These are phyloP conservation scores for Tetrapisispora taiwanensis DNA, from an alignment of 805 yeast genomes.

Conservation along the genomic window DNA sequence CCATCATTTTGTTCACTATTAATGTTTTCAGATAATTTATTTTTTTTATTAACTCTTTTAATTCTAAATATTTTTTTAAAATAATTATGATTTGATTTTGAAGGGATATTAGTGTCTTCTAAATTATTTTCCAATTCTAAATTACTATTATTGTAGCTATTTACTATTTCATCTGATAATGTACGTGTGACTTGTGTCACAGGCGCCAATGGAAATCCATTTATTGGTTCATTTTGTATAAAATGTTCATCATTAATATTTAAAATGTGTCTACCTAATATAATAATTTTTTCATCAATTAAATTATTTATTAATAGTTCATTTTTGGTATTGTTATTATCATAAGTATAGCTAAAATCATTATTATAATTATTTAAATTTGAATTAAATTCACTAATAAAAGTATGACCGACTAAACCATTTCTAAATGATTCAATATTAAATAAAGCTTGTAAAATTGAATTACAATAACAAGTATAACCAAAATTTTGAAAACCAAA, in stretches of 20 bases:
- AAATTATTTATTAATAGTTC: background rate
- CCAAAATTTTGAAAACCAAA: conserved; percentile 82
- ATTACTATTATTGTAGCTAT: background rate
- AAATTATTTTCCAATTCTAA: background rate
- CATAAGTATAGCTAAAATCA: background rate
- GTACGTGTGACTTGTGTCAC: background rate
- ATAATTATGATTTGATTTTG: background rate
- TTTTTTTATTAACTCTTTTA: background rate
- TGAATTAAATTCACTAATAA: background rate
- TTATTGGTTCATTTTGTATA: background rate
- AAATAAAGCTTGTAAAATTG: conserved; percentile 80
- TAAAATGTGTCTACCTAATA: background rate
- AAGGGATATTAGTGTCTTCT: background rate
- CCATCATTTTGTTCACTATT: background rate
- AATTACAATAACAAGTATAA: conserved; percentile 89
- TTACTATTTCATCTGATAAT: background rate
- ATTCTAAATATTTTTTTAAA: background rate
- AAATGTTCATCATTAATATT: background rate
- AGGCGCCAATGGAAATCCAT: background rate
- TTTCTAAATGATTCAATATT: conserved; percentile 61
- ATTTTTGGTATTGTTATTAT: too few relatives aligned
- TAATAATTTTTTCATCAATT: background rate
- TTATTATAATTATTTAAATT: background rate
- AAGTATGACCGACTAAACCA: conserved; percentile 31
- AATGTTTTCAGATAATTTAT: too few relatives aligned